These are phyloP conservation scores for Beta corolliflora DNA, from an alignment of 179 eudicot species.

Conservation along the genomic window DNA sequence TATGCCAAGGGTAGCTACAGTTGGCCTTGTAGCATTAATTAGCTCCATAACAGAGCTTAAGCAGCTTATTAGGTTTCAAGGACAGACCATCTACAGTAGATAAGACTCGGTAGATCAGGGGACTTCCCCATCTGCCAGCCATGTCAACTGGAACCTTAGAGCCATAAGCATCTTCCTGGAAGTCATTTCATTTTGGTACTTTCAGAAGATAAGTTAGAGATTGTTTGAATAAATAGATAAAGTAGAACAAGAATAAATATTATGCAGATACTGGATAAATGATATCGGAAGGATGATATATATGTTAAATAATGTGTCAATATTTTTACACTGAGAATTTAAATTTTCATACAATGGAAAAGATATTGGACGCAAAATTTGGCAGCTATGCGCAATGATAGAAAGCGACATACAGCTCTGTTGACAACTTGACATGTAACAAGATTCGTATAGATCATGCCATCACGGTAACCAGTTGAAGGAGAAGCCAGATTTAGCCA, in stretches of 20 bases:
- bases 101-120: neutral
- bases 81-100: neutral
- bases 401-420: constrained; percentile 26
- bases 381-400: constrained; percentile 11
- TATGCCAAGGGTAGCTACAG: neutral
- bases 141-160: too few relatives aligned
- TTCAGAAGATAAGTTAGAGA: too few relatives aligned
- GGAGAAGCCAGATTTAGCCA: neutral
- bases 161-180: too few relatives aligned
- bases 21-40: neutral
- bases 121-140: neutral
- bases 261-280: neutral
- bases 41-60: neutral
- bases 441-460: neutral
- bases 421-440: constrained; percentile 7
- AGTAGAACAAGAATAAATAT: too few relatives aligned
- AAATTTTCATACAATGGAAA: constrained; percentile 1
- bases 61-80: neutral
- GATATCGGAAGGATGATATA: neutral
- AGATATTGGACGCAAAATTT: constrained; percentile 10
- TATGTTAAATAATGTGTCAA: neutral
- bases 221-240: too few relatives aligned
- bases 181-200: too few relatives aligned
- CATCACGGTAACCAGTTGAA: constrained; percentile 11
- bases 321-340: neutral